Evolutionary conservation across 257 asterid species (phyloP).

Genomic region (Catharanthus roseus): DNA sequence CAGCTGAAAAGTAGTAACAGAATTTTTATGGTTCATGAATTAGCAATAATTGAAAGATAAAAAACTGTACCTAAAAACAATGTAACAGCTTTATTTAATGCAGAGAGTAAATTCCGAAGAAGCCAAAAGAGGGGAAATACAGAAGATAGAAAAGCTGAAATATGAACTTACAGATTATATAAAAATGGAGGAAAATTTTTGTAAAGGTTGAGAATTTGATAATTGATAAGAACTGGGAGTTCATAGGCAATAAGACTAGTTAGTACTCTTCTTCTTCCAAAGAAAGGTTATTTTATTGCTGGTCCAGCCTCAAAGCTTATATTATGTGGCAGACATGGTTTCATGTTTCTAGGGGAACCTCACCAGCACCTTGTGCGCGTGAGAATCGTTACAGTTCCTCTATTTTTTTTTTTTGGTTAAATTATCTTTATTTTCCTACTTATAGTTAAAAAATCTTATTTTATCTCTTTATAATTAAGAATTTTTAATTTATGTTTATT

Average conservation of each 20-base stretch:
- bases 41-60: conserved; percentile 1
- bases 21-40: neutral
- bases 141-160: neutral
- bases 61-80: neutral
- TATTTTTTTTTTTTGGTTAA: no score
- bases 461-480: no score
- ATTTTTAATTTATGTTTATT: no score
- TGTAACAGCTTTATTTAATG: conserved; percentile 2
- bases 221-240: conserved; percentile 3
- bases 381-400: neutral
- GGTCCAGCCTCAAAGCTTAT: conserved; percentile 17
- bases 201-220: conserved; percentile 3
- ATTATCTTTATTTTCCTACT: no score
- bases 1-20: conserved; percentile 3
- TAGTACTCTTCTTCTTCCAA: conserved; percentile 8
- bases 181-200: conserved; percentile 4
- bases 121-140: neutral
- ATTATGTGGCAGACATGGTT: conserved; percentile 27
- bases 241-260: no score
- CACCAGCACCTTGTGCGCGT: neutral
- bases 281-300: conserved; percentile 2
- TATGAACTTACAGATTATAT: conserved; percentile 19
- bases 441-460: no score
- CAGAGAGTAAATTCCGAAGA: neutral
- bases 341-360: conserved; percentile 11